Base-by-base conservation (phyloP, 1,284 basidiomycete genomes). In the Apiotrichum sp. region DNA sequence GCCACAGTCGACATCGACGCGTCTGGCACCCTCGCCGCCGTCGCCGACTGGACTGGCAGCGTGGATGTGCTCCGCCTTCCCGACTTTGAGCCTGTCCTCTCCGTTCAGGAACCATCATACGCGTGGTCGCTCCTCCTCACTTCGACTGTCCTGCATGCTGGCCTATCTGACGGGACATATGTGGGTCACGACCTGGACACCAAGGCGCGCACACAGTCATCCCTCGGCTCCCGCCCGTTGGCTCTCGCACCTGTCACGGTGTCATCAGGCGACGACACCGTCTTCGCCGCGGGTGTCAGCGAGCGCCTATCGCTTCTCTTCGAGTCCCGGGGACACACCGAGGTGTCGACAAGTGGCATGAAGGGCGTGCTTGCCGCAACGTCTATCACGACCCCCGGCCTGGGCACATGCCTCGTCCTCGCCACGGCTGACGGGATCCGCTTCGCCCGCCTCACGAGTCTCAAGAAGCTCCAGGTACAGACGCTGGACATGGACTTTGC, bases 381-480 rank as follows among this genome's bases (percentile, higher is more conserved):
- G 0, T 71, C 75, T 22, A 59, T 90, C 7, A 80, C 83, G 53
- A 78, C 81, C 1, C 50, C 67, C 6, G 62, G 67, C 3, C 83
- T 83, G 67, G 75, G 76, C 8, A 78, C 80, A 3, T 83, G 83
- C 3, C 68, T 89, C 6, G 69, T 87, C 9, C 70, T 89, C 16
- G 83, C 83, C 2, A 81, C 82, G 2, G 65, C 78, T 0, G 78
- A 79, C 4, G 79, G 82, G 1, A 71, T 93, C 8, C 72, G 82
- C 47, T 81, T 93, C 44, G 86, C 86, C 9, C 78, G 77, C 14
- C 78, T 90, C 13, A 78, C 78, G 16, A 83, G 85, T 55, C 77
- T 90, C 9, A 85, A 88, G 66, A 89, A 88, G 75, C 80, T 91
- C 70, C 87, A 92, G 62, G 85, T 93, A 40, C 83, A 85, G 59